Percentiles rank a stretch among this genome's conserved stretches.
Conservation (phyloP, 192 early-diverging fungal species). For the Backusella sp. region DNA sequence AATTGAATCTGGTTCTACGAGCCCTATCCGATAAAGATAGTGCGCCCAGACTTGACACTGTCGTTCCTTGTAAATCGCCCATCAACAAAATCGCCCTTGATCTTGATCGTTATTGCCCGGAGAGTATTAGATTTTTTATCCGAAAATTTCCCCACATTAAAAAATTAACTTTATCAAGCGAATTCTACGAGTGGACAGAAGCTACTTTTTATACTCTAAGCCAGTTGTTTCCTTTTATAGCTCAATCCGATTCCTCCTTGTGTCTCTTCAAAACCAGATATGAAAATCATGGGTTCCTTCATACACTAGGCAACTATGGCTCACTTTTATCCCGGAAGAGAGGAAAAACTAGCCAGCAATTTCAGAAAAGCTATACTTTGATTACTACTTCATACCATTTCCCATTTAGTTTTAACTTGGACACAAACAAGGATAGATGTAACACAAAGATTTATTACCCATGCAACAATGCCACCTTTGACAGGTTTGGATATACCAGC, state of each 20-base stretch:
- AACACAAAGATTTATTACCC: conserved; percentile 5
- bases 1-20: not conserved
- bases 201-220: not conserved
- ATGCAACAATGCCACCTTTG: not conserved
- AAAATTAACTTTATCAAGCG: not conserved
- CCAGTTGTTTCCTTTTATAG: not conserved
- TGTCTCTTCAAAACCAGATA: not conserved
- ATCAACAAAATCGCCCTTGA: not conserved
- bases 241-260: not conserved
- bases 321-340: not conserved
- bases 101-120: not conserved
- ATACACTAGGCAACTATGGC: not conserved
- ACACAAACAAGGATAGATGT: not conserved
- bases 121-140: not conserved
- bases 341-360: not conserved
- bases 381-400: not conserved
- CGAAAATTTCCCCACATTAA: conserved; percentile 2
- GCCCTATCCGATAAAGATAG: not conserved
- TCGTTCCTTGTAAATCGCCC: not conserved
- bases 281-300: not conserved
- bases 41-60: not conserved
- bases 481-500: not conserved
- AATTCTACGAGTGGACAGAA: not conserved
- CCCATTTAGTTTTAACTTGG: not conserved
- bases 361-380: not conserved